Evolutionary conservation across 305 asterid genomes (phyloP).

Genomic region (Solanum chacoense): DNA sequence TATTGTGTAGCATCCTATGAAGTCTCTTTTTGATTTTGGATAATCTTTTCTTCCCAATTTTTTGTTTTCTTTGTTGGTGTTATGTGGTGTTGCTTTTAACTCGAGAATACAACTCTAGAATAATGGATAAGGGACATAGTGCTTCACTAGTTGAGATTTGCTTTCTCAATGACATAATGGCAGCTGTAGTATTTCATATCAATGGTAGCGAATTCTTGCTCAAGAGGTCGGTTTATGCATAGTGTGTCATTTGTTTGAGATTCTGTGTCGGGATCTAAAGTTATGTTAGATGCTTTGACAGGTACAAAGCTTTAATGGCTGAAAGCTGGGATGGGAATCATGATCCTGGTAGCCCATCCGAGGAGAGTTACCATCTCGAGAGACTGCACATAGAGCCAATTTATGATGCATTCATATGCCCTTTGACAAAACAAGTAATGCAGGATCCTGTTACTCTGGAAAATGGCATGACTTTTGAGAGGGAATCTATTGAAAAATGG

Average conservation of each 20-base stretch:
- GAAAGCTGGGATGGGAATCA: constrained; percentile 60
- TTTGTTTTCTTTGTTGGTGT: not conserved
- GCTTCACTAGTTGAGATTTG: not conserved
- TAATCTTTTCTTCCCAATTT: not conserved
- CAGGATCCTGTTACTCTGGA: constrained; percentile 80
- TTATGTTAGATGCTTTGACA: constrained; percentile 12
- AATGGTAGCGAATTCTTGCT: not conserved
- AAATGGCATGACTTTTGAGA: constrained; percentile 81
- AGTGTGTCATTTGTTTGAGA: not conserved
- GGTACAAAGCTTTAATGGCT: constrained; percentile 47
- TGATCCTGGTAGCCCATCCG: constrained; percentile 60
- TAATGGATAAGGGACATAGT: not conserved
- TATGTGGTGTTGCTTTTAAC: not conserved
- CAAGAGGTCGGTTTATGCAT: not conserved
- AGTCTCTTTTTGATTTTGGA: not conserved
- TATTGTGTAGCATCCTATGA: not conserved
- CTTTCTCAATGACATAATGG: not conserved
- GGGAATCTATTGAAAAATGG: constrained; percentile 93
- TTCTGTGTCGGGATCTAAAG: constrained; percentile 6
- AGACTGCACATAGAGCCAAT: constrained; percentile 70
- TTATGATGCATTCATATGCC: constrained; percentile 84
- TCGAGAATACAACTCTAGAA: not conserved
- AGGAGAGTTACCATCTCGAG: constrained; percentile 72
- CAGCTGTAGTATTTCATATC: not conserved
- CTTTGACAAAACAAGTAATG: constrained; percentile 89